phyloP scores from a whole-genome alignment of 164 flowering plant species.

The Magnolia changhungtana region DNA sequence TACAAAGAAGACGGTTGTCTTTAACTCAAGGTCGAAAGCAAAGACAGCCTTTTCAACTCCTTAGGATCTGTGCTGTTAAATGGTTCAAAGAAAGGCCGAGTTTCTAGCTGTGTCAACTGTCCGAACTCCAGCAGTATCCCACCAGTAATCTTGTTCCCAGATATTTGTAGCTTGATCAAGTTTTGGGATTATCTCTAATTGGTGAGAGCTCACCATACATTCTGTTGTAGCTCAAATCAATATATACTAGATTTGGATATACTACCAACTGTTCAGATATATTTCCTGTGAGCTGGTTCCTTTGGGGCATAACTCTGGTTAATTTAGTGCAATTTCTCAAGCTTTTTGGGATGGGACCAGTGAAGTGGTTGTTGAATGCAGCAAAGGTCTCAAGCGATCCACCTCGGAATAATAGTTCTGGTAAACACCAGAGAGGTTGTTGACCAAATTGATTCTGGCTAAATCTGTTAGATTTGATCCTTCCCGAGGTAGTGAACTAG shows the following conservation, averaged over 20 bases:
- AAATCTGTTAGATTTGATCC: background rate
- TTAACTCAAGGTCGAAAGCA: background rate
- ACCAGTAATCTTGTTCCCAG: background rate
- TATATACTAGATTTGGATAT: background rate
- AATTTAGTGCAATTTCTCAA: background rate
- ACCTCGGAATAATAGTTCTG: background rate
- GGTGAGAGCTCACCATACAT: background rate
- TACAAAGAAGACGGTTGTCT: background rate
- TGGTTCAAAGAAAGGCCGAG: background rate
- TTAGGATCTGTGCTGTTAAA: background rate
- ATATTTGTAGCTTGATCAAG: background rate
- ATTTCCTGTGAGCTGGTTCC: background rate
- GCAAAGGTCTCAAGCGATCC: background rate
- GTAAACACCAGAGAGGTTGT: background rate
- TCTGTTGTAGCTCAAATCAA: slow-evolving; percentile 1
- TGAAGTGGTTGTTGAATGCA: background rate
- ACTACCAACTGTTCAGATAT: background rate
- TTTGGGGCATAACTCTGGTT: background rate
- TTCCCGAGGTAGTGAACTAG: background rate
- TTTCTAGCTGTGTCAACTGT: background rate
- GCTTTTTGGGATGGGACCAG: background rate
- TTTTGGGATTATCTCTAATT: background rate
- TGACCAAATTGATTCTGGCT: background rate
- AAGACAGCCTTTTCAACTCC: background rate
- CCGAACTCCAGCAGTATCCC: background rate